phyloP scores from a whole-genome alignment of 352 stramenopile genomes.

The Aphanomyces invadans region DNA sequence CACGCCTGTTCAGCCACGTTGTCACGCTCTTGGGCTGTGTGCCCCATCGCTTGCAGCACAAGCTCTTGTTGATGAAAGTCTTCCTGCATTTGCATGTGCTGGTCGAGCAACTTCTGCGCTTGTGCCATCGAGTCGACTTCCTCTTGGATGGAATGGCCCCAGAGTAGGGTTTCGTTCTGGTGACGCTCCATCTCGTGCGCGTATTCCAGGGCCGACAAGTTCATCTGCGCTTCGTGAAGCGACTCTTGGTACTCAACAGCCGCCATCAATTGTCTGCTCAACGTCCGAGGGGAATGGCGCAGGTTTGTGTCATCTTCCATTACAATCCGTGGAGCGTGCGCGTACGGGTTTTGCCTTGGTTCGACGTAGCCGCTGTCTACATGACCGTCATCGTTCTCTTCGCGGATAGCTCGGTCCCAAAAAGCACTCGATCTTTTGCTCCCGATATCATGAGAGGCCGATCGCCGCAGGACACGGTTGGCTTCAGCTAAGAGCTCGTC shows the following conservation, averaged over 20 bases:
- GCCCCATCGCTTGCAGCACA: conserved; percentile 6
- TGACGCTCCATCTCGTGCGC: conserved; percentile 15
- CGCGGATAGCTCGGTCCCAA: conserved; percentile 9
- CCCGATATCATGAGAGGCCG: background rate
- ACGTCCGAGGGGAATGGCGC: conserved; percentile 11
- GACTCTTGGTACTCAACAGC: conserved; percentile 23
- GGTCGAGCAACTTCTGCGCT: background rate
- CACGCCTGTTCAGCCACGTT: background rate
- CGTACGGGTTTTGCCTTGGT: background rate
- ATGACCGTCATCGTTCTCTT: background rate
- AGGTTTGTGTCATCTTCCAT: conserved; percentile 1
- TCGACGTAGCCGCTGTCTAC: background rate
- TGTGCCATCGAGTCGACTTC: conserved; percentile 16
- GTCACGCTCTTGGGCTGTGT: conserved; percentile 2
- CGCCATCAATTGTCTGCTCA: conserved; percentile 15
- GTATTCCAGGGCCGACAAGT: conserved; percentile 14
- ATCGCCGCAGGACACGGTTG: background rate
- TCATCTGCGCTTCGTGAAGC: conserved; percentile 24
- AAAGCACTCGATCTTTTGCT: background rate
- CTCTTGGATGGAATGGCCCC: conserved; percentile 2
- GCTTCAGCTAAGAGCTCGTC: background rate
- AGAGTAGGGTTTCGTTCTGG: conserved; percentile 18
- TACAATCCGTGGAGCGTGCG: conserved; percentile 2
- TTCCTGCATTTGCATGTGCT: conserved; percentile 3
- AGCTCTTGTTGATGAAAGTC: conserved; percentile 13